phyloP scores from a whole-genome alignment of 805 yeast genomes.

The Zygosaccharomyces rouxii region DNA sequence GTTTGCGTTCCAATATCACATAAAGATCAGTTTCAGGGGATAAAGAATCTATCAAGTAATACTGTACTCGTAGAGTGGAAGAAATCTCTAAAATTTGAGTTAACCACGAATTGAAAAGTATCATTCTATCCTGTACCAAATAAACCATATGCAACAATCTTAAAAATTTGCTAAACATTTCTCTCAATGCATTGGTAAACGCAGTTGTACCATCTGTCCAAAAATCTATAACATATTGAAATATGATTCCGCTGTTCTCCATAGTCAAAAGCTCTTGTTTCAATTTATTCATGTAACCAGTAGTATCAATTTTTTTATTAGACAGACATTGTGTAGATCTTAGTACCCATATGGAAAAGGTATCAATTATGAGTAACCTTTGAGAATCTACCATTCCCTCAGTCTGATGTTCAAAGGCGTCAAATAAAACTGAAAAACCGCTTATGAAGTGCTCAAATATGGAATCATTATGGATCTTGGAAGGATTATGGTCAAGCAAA shows the following conservation, averaged over 20 bases:
- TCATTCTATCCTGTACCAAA: slow-evolving; percentile 16
- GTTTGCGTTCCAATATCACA: slow-evolving; percentile 40
- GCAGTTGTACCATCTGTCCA: slow-evolving; percentile 72
- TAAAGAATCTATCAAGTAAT: slow-evolving; percentile 55
- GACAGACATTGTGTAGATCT: slow-evolving; percentile 45
- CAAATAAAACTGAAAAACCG: slow-evolving; percentile 9
- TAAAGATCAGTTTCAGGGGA: slow-evolving; percentile 44
- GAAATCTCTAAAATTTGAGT: slow-evolving; percentile 41
- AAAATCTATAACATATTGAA: slow-evolving; percentile 56
- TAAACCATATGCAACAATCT: slow-evolving; percentile 35
- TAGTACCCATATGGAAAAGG: slow-evolving; percentile 60
- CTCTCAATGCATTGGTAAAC: slow-evolving; percentile 61
- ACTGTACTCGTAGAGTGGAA: slow-evolving; percentile 53
- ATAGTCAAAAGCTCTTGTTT: slow-evolving; percentile 16
- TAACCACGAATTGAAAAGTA: slow-evolving; percentile 44
- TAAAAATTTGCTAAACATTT: slow-evolving; percentile 53
- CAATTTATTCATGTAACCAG: slow-evolving; percentile 9
- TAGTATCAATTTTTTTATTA: slow-evolving; percentile 19
- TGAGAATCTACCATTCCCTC: slow-evolving; percentile 9
- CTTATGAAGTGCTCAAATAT: slow-evolving; percentile 8
- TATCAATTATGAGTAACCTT: slow-evolving; percentile 48
- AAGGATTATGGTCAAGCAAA: slow-evolving; percentile 13
- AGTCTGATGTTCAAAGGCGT: slow-evolving; percentile 9
- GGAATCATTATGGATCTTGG: slow-evolving; percentile 8
- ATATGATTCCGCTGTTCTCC: slow-evolving; percentile 35